Percentiles rank a stretch among this genome's conserved stretches.
Evolutionary conservation across 768 basidiomycete species (phyloP).

Genomic region (Chiua virens): DNA sequence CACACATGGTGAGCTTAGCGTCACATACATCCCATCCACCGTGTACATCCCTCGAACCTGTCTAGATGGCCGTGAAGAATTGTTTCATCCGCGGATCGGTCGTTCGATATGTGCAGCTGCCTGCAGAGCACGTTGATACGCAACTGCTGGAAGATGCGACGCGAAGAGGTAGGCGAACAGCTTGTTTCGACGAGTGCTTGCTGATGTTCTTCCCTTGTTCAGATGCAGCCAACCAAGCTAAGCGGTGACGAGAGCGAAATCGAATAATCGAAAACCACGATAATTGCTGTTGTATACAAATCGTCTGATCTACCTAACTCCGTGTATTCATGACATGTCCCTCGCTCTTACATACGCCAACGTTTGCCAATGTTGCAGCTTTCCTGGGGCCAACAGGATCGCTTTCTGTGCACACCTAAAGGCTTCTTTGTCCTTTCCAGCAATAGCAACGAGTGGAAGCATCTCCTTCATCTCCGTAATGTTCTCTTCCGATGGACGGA

Average conservation of each 20-base stretch:
- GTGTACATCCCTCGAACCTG: not conserved
- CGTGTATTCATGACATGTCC: slow-evolving; percentile 22
- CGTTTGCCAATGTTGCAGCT: slow-evolving; percentile 53
- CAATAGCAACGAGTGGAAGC: slow-evolving; percentile 52
- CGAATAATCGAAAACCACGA: too few relatives aligned
- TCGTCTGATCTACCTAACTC: not conserved
- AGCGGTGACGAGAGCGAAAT: slow-evolving; percentile 27
- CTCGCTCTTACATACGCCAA: slow-evolving; percentile 53
- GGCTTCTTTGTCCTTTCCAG: slow-evolving; percentile 35
- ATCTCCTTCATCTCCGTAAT: slow-evolving; percentile 40
- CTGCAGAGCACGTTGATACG: slow-evolving; percentile 90
- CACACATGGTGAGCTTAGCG: slow-evolving; percentile 79
- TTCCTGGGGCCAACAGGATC: slow-evolving; percentile 54
- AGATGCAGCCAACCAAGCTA: slow-evolving; percentile 45
- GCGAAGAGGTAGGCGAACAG: slow-evolving; percentile 67
- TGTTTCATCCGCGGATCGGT: slow-evolving; percentile 99
- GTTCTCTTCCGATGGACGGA: slow-evolving; percentile 29
- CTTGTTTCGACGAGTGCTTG: not conserved
- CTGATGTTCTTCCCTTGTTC: slow-evolving; percentile 2
- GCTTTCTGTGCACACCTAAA: slow-evolving; percentile 58
- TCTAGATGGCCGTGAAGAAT: slow-evolving; percentile 96
- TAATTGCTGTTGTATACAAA: not conserved
- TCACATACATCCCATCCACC: not conserved
- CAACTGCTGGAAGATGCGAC: slow-evolving; percentile 96
- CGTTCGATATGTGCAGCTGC: slow-evolving; percentile 95